Base-by-base conservation (phyloP, 2,329 filamentous ascomycete genomes). In the Colletotrichum tofieldiae region DNA sequence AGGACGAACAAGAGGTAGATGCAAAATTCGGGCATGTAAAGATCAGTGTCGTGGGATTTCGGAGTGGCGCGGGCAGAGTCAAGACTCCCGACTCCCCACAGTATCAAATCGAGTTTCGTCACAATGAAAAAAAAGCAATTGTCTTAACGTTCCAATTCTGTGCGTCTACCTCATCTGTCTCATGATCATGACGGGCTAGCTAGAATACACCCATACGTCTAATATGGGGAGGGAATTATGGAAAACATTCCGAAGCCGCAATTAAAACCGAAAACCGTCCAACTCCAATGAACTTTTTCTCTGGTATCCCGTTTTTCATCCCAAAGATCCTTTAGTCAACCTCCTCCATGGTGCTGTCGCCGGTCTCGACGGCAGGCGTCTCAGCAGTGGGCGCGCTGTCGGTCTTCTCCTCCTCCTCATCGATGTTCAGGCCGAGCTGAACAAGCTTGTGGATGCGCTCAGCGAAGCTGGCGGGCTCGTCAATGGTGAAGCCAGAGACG, bases 371-470 rank as follows among this genome's bases (percentile, higher is more conserved):
- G 72, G 84, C 85, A 74, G 85, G 82, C 59, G 83, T 84, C 84
- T 93, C 93, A 75, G 89, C 91, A 74, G 90, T 84, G 67, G 83
- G 82, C 49, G 82, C 81, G 66, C 88, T 89, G 73, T 92, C 89
- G 68, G 90, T 89, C 70, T 91, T 90, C 86, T 97, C 95, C 70
- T 93, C 91, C 82, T 95, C 93, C 88, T 98, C 96, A 78, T 98
- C 96, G 76, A 99, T 94, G 90, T 98, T 98, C 83, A 99, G 89
- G 79, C 96, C 96, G 75, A 99, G 93, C 78, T 96, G 97, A 77
- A 99, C 95, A 77, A 99, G 95, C 93, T 98, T 98, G 94, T 99
- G 96, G 84, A 99, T 98, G 84, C 96, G 96, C 91, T 98, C 95
- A 77, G 96, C 95, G 84, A 98, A 99, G 86, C 94, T 93, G 79